Conservation (phyloP, 176 grass and related monocot species). For the Triticum monococcum region DNA sequence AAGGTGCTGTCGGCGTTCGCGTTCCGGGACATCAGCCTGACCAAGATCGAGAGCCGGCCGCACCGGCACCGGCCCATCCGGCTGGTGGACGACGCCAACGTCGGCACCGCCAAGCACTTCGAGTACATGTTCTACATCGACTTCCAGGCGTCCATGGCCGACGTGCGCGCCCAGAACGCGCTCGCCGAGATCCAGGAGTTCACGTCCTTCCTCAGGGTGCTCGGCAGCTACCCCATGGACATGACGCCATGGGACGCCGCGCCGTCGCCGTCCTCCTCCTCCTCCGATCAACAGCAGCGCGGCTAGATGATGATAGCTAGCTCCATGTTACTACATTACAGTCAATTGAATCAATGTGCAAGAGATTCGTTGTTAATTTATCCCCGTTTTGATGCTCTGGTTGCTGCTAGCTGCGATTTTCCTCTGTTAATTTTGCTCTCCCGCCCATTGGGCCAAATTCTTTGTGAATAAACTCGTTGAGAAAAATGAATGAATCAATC, state of each 20-base stretch:
- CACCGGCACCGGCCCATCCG: conserved; percentile 63
- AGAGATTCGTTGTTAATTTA: background rate
- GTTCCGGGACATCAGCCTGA: conserved; percentile 86
- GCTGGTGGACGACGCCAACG: conserved; percentile 65
- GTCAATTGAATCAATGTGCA: too few relatives aligned
- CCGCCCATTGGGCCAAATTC: background rate
- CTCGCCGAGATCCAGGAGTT: conserved; percentile 91
- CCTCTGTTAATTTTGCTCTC: background rate
- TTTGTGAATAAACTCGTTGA: background rate
- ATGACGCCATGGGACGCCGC: conserved; percentile 66
- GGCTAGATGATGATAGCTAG: background rate
- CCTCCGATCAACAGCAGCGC: background rate
- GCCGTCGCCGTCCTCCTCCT: background rate
- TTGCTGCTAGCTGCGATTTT: background rate
- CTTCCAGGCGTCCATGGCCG: conserved; percentile 93
- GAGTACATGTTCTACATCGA: conserved; percentile 92
- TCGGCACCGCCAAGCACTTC: conserved; percentile 84
- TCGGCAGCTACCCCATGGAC: conserved; percentile 97
- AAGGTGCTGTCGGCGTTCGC: conserved; percentile 89
- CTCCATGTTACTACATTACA: too few relatives aligned
- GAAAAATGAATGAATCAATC: background rate
- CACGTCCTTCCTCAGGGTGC: conserved; percentile 87
- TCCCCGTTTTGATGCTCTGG: background rate
- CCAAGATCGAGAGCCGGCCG: conserved; percentile 81
- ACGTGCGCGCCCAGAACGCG: conserved; percentile 87